Base-by-base conservation (phyloP, 164 flowering plant genomes). In the Protea cynaroides region DNA sequence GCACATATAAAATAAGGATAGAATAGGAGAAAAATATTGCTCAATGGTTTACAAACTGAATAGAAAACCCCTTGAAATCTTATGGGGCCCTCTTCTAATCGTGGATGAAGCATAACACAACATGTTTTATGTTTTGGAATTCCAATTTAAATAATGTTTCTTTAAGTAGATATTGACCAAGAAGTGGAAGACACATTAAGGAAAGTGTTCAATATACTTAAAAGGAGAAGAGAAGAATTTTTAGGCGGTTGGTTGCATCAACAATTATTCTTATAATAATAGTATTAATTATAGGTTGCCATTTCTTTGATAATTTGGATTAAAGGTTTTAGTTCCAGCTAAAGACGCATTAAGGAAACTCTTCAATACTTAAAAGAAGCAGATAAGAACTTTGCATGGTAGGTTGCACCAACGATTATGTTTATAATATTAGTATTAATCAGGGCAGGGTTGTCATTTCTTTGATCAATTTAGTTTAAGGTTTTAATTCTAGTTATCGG, bases 41-140 rank as follows among this genome's bases (percentile, higher is more conserved):
- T 17, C 54, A 46, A 65, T 65, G 53, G 37, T 50, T 61, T 55
- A 43, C 10, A 13, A 47, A 22, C 34, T 57, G 14, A 46, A 46
- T 46, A 10, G 17, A 46, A 10, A 49, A 25, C 25, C 58, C n/a
- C 18, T 68, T 57, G 62, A 52, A 72, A 76, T 77, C 66, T 53
- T 25, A 50, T 50, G 70, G 73, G 71, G 0, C 68, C 73, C 63
- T 37, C 62, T 23, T 24, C 71, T 67, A 70, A 76, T 75, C 79
- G 78, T 81, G 67, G 69, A 69, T 51, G 62, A 69, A 69, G 56
- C 77, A 78, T 63, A 78, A 70, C 71, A 25, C 59, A 40, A 23
- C 24, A 65, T 56, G 66, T 59, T 52, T 10, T 13, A 51, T 57
- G 40, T 59, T 25, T 7, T 25, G 40, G 6, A 58, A 29, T 25